These are phyloP conservation scores for Chiua virens DNA, from an alignment of 768 basidiomycete genomes.

Conservation along the genomic window DNA sequence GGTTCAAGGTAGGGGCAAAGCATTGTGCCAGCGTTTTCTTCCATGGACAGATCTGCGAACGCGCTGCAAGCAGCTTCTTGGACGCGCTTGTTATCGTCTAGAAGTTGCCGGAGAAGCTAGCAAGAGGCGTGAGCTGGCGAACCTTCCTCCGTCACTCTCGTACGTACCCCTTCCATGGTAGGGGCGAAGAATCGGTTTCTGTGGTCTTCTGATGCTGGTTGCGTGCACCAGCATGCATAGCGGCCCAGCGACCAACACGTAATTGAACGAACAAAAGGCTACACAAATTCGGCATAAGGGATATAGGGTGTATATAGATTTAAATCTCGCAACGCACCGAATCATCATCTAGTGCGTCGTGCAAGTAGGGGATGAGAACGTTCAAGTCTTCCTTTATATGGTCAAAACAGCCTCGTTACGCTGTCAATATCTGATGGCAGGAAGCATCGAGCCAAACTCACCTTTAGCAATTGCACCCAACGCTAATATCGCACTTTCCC, in stretches of 20 bases:
- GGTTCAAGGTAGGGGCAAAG: constrained; percentile 94
- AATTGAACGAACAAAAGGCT: constrained; percentile 97
- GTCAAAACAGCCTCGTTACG: constrained; percentile 85
- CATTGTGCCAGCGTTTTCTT: constrained; percentile 91
- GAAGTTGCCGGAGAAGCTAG: constrained; percentile 64
- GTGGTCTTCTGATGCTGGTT: constrained; percentile 80
- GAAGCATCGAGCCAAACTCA: constrained; percentile 33
- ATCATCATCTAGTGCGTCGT: constrained; percentile 84
- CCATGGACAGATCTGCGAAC: constrained; percentile 95
- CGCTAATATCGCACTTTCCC: constrained; percentile 94
- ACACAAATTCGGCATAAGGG: constrained; percentile 12
- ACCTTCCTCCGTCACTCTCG: constrained; percentile 15
- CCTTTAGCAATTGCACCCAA: constrained; percentile 99
- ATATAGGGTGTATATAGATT: neutral
- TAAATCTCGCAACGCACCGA: constrained; percentile 56
- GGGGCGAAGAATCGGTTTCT: constrained; percentile 91
- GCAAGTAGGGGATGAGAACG: constrained; percentile 88
- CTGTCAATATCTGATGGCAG: constrained; percentile 5
- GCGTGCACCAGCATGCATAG: constrained; percentile 96
- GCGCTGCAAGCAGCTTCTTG: constrained; percentile 99
- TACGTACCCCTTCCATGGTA: constrained; percentile 92
- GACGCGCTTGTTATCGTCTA: constrained; percentile 98
- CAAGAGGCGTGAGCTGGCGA: constrained; percentile 3
- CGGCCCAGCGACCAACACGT: constrained; percentile 99
- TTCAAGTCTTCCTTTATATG: constrained; percentile 92